phyloP scores from a whole-genome alignment of 129 eudicot genomes.

The Arctium minus region DNA sequence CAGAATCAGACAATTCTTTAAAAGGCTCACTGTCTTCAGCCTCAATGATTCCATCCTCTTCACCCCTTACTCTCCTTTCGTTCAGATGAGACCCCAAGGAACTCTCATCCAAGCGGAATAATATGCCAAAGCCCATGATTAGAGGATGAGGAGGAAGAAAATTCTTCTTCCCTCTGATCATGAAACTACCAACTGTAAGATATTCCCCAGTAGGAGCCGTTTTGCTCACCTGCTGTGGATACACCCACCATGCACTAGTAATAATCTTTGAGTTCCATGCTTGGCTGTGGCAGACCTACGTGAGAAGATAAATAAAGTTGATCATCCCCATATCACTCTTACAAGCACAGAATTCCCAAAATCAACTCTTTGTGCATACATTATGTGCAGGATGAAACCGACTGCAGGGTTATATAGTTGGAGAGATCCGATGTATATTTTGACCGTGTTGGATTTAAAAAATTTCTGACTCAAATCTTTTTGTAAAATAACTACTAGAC shows the following conservation, averaged over 20 bases:
- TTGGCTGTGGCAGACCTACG: constrained; percentile 95
- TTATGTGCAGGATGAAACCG: not conserved
- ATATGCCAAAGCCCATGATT: constrained; percentile 90
- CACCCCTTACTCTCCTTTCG: constrained; percentile 97
- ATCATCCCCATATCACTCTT: not conserved
- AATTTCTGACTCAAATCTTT: not conserved
- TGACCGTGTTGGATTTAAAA: not conserved
- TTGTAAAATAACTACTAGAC: not conserved
- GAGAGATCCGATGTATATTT: not conserved
- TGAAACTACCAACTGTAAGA: constrained; percentile 97
- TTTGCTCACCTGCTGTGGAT: constrained; percentile 95
- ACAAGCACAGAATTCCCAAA: not conserved
- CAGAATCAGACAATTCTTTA: constrained; percentile 64
- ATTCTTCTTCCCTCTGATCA: constrained; percentile 95
- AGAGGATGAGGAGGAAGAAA: constrained; percentile 96
- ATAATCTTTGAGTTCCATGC: constrained; percentile 99
- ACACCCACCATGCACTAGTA: constrained; percentile 99
- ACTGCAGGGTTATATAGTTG: not conserved
- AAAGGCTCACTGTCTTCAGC: constrained; percentile 42
- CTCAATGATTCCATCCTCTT: constrained; percentile 67
- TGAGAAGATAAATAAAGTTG: not conserved
- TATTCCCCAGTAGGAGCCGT: constrained; percentile 98
- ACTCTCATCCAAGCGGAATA: constrained; percentile 91
- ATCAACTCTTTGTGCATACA: not conserved
- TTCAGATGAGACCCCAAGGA: constrained; percentile 90